These are phyloP conservation scores for Isatis tinctoria DNA, from an alignment of 345 rosid species.

Conservation along the genomic window DNA sequence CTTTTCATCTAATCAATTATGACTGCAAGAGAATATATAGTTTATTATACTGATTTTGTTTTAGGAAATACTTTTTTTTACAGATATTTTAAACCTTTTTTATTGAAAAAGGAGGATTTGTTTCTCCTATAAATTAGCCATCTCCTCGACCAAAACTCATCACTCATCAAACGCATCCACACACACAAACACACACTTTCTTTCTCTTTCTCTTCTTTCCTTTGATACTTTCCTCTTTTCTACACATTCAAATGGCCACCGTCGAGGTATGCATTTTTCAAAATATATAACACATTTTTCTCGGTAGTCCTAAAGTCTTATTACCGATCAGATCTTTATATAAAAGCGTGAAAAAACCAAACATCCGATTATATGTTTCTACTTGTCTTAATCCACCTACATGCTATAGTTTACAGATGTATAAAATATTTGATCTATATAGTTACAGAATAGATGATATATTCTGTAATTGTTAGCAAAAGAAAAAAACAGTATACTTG, in stretches of 20 bases:
- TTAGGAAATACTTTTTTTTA: background rate
- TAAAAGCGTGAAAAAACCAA: background rate
- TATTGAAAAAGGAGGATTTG: background rate
- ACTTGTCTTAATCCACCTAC: background rate
- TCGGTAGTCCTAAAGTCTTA: background rate
- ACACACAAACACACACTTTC: background rate
- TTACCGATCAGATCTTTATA: background rate
- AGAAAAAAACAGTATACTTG: background rate
- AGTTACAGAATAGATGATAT: background rate
- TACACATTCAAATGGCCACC: conserved; percentile 32
- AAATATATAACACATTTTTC: background rate
- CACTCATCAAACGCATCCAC: conserved; percentile 27
- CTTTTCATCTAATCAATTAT: conserved; percentile 18
- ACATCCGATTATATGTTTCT: background rate
- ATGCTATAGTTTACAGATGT: background rate
- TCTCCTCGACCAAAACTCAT: conserved; percentile 21
- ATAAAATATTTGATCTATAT: background rate
- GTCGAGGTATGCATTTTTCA: conserved; percentile 16
- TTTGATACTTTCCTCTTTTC: background rate
- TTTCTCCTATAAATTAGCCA: conserved; percentile 32
- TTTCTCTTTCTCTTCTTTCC: background rate
- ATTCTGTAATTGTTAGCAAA: background rate
- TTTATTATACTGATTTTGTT: background rate
- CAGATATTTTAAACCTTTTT: background rate
- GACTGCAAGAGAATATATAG: conserved; percentile 5